These are phyloP conservation scores for Agaricus subrufescens DNA, from an alignment of 768 basidiomycete genomes.

Conservation along the genomic window DNA sequence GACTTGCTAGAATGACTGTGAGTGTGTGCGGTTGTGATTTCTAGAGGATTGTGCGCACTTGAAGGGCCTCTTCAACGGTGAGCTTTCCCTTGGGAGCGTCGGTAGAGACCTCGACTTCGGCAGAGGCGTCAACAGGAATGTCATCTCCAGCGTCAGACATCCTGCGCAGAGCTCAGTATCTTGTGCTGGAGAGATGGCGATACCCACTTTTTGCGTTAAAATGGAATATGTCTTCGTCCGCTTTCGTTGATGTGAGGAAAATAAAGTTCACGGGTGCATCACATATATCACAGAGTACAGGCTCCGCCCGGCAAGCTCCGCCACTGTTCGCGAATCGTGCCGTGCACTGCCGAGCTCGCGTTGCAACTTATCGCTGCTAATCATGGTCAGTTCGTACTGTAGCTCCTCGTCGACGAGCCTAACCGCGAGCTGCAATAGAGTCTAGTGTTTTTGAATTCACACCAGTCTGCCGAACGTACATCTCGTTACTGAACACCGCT, in stretches of 20 bases:
- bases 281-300: slow-evolving; percentile 27
- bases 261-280: slow-evolving; percentile 35
- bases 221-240: slow-evolving; percentile 77
- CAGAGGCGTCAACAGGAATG: slow-evolving; percentile 55
- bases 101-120: slow-evolving; percentile 76
- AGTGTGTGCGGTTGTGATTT: neutral
- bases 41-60: slow-evolving; percentile 41
- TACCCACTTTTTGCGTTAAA: slow-evolving; percentile 33
- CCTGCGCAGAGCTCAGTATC: slow-evolving; percentile 28
- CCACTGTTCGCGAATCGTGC: slow-evolving; percentile 9
- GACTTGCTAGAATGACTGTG: slow-evolving; percentile 66
- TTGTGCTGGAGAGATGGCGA: neutral
- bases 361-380: slow-evolving; percentile 5
- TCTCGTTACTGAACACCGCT: slow-evolving; percentile 22
- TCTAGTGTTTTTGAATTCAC: slow-evolving; percentile 67
- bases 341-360: slow-evolving; percentile 21
- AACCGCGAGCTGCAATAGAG: slow-evolving; percentile 36
- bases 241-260: slow-evolving; percentile 86
- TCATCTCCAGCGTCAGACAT: slow-evolving; percentile 99
- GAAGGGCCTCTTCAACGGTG: slow-evolving; percentile 91
- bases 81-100: slow-evolving; percentile 95
- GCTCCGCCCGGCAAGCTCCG: slow-evolving; percentile 53
- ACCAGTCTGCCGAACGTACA: slow-evolving; percentile 76
- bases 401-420: neutral
- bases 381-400: slow-evolving; percentile 25